Evolutionary conservation across 495 filamentous ascomycete genomes (phyloP), one percentile per base, ranked within the genome.

Genomic region (Letharia lupina): DNA sequence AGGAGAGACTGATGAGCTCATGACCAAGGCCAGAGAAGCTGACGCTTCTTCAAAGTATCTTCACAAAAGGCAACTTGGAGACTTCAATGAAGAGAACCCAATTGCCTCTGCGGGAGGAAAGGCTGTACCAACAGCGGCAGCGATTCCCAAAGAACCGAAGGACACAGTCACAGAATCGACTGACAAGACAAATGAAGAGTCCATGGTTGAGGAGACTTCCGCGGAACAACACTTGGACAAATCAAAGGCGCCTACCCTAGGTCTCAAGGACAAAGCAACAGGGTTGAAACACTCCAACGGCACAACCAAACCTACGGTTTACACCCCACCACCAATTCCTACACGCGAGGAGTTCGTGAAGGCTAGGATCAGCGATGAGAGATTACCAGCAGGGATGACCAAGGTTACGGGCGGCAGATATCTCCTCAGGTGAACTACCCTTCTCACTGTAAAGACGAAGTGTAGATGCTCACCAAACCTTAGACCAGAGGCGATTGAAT

Each of bases 401-500:
- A 75, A 73, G 28, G 83, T 96, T 61, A 75, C 71, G 11, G 78
- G 77, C 45, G 77, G 77, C 37, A 80, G 83, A 54, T 97, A 97
- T 73, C 87, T 93, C 64, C 83, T 97, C n/a, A 78, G 88, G 87
- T 88, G 79, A 73, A 77, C 67, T n/a, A 13, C 28, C 50, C 90
- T 88, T 20, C 39, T 39, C 35, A 41, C 89, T 89, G 57, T 90
- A 93, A 78, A 90, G 89, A 61, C 18, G 20, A 8, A 35, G 0
- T 42, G 45, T 11, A 9, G 28, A 42, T 31, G 45, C 61, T 65
- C n/a, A 63, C 28, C 28, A 45, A 33, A 41, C 11, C 16, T 31
- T 65, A 92, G 91, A 57, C 92, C 92, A 56, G 92, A 96, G 79
- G 92, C 92, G 4, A 96, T 96, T 69, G 92, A 96, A 74, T 95